phyloP scores from a whole-genome alignment of 139 green algal genomes.

The Micractinium sp. region DNA sequence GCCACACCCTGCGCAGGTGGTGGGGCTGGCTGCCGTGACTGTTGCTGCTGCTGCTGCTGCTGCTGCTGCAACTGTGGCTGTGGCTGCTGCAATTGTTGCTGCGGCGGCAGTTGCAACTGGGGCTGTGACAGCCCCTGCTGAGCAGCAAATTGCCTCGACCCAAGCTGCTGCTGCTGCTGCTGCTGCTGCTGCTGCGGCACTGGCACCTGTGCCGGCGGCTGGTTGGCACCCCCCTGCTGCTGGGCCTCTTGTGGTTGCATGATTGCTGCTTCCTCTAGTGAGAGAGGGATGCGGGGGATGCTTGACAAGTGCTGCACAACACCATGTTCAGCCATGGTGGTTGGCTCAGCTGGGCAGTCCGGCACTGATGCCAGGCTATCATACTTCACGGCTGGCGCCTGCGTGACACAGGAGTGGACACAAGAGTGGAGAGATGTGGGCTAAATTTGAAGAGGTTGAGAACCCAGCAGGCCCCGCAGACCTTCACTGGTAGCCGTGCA shows the following conservation, averaged over 20 bases:
- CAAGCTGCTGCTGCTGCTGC: neutral
- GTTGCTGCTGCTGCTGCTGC: constrained; percentile 1
- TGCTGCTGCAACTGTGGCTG: neutral
- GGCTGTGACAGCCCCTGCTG: neutral
- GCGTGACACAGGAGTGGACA: neutral
- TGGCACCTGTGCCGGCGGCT: neutral
- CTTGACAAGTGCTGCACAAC: constrained; percentile 21
- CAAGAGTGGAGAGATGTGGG: neutral
- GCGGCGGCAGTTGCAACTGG: neutral
- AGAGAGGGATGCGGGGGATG: constrained; percentile 30
- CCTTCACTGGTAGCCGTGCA: neutral
- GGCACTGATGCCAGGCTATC: neutral
- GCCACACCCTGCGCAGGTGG: neutral
- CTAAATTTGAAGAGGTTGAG: neutral
- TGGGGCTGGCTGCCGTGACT: neutral
- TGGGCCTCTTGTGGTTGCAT: constrained; percentile 25
- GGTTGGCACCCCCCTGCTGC: neutral
- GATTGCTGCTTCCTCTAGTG: constrained; percentile 6
- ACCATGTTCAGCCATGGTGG: neutral
- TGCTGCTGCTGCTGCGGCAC: constrained; percentile 19
- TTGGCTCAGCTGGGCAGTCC: neutral
- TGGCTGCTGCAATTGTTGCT: neutral
- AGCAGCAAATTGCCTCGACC: neutral
- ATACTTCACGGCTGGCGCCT: neutral
- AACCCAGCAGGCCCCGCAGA: neutral